A percentile compares a stretch with the other conserved stretches of the same genome.
Conservation (phyloP, 2,329 filamentous ascomycete genomes). For the Diaporthe aspalathi region DNA sequence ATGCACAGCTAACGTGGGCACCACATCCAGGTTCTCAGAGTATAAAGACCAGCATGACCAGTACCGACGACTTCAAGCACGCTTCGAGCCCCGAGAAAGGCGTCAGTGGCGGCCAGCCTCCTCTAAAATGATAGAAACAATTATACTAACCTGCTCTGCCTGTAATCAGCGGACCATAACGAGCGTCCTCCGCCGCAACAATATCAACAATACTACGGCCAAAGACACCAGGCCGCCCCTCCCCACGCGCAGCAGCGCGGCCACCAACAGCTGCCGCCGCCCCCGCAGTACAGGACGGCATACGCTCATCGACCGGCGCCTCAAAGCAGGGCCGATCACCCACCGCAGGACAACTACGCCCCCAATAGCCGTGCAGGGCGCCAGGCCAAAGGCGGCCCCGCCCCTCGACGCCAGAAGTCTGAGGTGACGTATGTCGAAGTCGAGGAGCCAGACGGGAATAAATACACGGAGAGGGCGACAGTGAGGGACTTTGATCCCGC, state of each 20-base stretch:
- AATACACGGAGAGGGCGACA: neutral
- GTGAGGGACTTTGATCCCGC: constrained; percentile 2
- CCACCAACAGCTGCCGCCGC: neutral
- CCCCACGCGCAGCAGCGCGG: neutral
- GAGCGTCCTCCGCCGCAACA: neutral
- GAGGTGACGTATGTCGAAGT: neutral
- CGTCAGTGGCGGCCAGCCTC: neutral
- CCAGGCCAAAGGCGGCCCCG: neutral
- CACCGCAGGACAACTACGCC: neutral
- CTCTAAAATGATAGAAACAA: neutral
- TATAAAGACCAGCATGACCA: neutral
- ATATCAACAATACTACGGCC: neutral
- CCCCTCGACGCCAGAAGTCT: neutral
- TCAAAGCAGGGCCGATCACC: neutral
- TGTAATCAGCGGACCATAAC: neutral
- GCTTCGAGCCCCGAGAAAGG: neutral
- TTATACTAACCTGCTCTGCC: neutral
- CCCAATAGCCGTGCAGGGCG: neutral
- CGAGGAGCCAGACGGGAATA: neutral
- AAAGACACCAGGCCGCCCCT: neutral
- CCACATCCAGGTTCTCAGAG: neutral
- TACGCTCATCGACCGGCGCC: neutral
- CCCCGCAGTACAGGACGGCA: neutral
- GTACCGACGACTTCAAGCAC: neutral
- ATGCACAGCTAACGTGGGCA: neutral